A percentile compares a stretch with the other conserved stretches of the same genome.
These are phyloP conservation scores for Melampsora americana DNA, from an alignment of 1,284 basidiomycete species.

Conservation along the genomic window DNA sequence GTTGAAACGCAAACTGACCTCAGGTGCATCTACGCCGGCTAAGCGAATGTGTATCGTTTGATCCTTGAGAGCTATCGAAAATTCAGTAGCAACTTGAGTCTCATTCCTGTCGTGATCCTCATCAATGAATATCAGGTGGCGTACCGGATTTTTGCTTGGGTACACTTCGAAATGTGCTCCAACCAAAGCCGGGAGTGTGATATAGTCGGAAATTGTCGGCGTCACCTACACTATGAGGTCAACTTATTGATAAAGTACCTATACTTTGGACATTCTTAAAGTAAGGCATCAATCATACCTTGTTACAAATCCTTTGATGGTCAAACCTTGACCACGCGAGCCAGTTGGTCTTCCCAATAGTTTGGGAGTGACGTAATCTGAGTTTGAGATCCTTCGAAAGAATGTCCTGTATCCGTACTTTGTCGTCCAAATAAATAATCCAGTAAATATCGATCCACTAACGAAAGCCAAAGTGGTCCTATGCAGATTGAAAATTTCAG, in stretches of 20 bases:
- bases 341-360: slow-evolving; percentile 15
- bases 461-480: slow-evolving; percentile 20
- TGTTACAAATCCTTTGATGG: slow-evolving; percentile 37
- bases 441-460: slow-evolving; percentile 31
- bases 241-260: neutral
- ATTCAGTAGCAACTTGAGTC: neutral
- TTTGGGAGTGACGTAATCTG: slow-evolving; percentile 39
- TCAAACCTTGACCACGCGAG: slow-evolving; percentile 7
- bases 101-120: too few relatives aligned
- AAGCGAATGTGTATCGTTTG: slow-evolving; percentile 40
- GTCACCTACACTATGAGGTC: slow-evolving; percentile 39
- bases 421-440: slow-evolving; percentile 24
- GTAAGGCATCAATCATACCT: slow-evolving; percentile 7
- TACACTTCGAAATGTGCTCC: slow-evolving; percentile 30
- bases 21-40: slow-evolving; percentile 39
- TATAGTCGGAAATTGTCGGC: slow-evolving; percentile 42
- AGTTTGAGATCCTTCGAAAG: slow-evolving; percentile 31
- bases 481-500: neutral
- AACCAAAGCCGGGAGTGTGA: slow-evolving; percentile 41
- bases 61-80: slow-evolving; percentile 31
- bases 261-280: neutral
- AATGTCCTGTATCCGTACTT: slow-evolving; percentile 23
- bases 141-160: slow-evolving; percentile 28
- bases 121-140: neutral
- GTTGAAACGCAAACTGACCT: neutral